phyloP scores from a whole-genome alignment of 208 protist species.

The Angomonas ambiguus region DNA sequence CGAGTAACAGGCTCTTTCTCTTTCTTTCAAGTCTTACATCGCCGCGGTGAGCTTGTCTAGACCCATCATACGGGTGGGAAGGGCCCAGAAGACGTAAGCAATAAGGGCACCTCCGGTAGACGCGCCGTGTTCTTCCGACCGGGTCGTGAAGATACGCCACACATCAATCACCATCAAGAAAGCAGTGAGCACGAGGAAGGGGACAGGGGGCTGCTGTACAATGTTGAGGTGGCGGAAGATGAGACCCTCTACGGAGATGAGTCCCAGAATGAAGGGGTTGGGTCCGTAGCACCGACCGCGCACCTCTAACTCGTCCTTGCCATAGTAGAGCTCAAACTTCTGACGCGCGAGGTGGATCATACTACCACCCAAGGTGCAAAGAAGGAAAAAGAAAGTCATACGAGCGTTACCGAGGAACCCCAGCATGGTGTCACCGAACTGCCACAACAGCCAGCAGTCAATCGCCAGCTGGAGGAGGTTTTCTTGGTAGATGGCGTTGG shows the following conservation, averaged over 20 bases:
- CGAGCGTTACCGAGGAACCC: constrained; percentile 80
- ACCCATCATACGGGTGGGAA: constrained; percentile 79
- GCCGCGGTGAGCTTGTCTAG: constrained; percentile 83
- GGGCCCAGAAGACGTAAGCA: constrained; percentile 82
- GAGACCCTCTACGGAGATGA: constrained; percentile 78
- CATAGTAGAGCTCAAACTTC: constrained; percentile 80
- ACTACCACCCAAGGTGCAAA: constrained; percentile 71
- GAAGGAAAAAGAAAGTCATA: constrained; percentile 66
- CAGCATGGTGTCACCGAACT: constrained; percentile 84
- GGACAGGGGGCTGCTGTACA: constrained; percentile 86
- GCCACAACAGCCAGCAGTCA: constrained; percentile 79
- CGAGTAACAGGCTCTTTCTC: too few relatives aligned
- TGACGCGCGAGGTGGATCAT: constrained; percentile 76
- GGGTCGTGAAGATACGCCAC: constrained; percentile 83
- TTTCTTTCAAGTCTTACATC: constrained; percentile 23
- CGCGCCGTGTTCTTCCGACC: constrained; percentile 79
- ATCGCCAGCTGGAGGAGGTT: constrained; percentile 86
- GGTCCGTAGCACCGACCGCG: constrained; percentile 83
- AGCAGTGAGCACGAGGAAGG: constrained; percentile 83
- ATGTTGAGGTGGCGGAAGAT: constrained; percentile 90
- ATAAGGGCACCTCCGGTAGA: constrained; percentile 82
- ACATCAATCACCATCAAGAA: constrained; percentile 89
- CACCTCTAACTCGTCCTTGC: constrained; percentile 80
- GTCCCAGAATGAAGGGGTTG: constrained; percentile 85
- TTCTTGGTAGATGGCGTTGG: constrained; percentile 83